These are phyloP conservation scores for Penicillium hordei DNA, from an alignment of 2,329 filamentous ascomycete genomes.

Conservation along the genomic window DNA sequence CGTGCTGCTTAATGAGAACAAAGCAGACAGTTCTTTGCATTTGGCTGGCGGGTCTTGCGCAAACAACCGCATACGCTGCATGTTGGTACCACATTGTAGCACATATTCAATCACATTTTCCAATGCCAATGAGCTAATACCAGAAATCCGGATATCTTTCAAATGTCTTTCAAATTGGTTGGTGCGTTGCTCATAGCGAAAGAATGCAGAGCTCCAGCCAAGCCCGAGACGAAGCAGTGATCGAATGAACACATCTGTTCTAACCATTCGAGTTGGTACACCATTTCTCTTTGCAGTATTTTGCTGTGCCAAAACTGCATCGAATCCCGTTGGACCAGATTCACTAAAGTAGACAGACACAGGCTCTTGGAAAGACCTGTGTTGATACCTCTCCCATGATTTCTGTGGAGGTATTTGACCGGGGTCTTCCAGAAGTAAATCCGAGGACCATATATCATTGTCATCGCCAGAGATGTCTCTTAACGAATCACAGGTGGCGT, in stretches of 20 bases:
- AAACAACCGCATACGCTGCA: slow-evolving; percentile 40
- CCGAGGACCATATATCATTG: slow-evolving; percentile 39
- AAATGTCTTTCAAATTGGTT: slow-evolving; percentile 44
- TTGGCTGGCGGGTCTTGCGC: slow-evolving; percentile 30
- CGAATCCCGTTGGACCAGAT: slow-evolving; percentile 41
- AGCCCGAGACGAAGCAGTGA: slow-evolving; percentile 44
- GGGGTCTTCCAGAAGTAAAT: slow-evolving; percentile 21
- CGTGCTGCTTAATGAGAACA: slow-evolving; percentile 39
- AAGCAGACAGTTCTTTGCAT: slow-evolving; percentile 29
- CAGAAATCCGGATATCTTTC: slow-evolving; percentile 50
- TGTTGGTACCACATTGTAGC: slow-evolving; percentile 38
- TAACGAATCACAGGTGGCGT: slow-evolving; percentile 2
- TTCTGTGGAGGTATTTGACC: slow-evolving; percentile 24
- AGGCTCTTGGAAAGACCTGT: slow-evolving; percentile 33
- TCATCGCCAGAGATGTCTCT: slow-evolving; percentile 14
- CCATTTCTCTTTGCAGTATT: slow-evolving; percentile 20
- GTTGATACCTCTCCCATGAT: slow-evolving; percentile 46
- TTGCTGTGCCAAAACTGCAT: slow-evolving; percentile 38
- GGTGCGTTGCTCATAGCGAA: slow-evolving; percentile 40
- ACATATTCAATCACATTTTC: slow-evolving; percentile 33
- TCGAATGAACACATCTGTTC: slow-evolving; percentile 40
- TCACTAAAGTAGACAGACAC: slow-evolving; percentile 47
- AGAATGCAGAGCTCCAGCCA: slow-evolving; percentile 47
- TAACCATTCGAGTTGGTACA: slow-evolving; percentile 34
- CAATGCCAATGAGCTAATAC: slow-evolving; percentile 49